Conservation (phyloP, 2,329 filamentous ascomycete genomes). For the Lecanicillium sp. region DNA sequence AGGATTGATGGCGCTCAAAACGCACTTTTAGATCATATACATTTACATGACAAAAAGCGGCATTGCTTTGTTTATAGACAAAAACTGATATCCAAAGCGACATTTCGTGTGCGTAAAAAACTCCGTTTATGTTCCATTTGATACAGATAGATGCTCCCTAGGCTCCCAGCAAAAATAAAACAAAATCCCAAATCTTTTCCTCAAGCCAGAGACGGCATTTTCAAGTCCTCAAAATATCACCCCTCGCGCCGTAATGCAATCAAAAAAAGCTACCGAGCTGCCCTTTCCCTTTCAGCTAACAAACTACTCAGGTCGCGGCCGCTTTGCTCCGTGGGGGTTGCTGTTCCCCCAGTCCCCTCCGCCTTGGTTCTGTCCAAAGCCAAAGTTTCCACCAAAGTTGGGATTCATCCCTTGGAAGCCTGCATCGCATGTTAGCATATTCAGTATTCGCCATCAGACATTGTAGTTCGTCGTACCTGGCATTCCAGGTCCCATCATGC, state of each 20-base stretch:
- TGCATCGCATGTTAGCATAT: slow-evolving; percentile 29
- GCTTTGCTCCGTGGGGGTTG: slow-evolving; percentile 76
- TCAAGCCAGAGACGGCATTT: no score
- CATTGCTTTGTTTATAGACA: no score
- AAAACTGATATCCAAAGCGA: no score
- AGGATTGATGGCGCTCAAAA: slow-evolving; percentile 2
- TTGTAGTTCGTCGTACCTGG: slow-evolving; percentile 20
- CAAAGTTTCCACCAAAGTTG: slow-evolving; percentile 62
- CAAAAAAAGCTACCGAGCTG: no score
- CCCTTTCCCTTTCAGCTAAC: background rate
- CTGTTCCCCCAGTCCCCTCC: slow-evolving; percentile 50
- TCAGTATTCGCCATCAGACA: slow-evolving; percentile 26
- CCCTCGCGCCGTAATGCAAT: no score
- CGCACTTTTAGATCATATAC: no score
- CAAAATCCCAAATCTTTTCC: no score
- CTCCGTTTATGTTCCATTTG: no score
- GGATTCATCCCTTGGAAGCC: slow-evolving; percentile 49
- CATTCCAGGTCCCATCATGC: slow-evolving; percentile 19
- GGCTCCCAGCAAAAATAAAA: background rate
- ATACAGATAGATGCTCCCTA: no score
- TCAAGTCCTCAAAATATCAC: no score
- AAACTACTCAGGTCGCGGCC: slow-evolving; percentile 62
- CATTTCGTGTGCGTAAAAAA: no score
- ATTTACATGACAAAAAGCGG: no score
- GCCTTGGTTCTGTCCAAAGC: slow-evolving; percentile 48